Base-by-base conservation (phyloP, 2,329 filamentous ascomycete species). In the Arachnomyces sp. region DNA sequence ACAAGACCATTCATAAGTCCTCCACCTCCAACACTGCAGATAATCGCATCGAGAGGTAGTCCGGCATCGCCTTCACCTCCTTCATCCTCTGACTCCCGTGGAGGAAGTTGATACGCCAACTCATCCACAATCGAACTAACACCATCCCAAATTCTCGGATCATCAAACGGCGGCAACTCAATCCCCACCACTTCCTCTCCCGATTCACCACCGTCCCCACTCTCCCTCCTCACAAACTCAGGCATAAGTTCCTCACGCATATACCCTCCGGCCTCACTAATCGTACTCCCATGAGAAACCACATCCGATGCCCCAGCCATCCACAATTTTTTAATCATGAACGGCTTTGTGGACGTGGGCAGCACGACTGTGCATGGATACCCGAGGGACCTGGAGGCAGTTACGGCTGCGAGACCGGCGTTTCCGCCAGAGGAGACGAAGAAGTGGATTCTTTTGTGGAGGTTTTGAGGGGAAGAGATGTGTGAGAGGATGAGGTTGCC, bases 371-470 rank as follows among this genome's bases (percentile, higher is more conserved):
- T 90, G 57, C 78, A 80, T 1, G 77, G 79, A 29, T 77, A 73
- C 4, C 71, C 65, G 5, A 92, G 72, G 2, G 75, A 69, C 16
- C 69, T 67, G 9, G 86, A 83, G 1, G 86, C 83, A 35, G 78
- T 80, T 12, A 86, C 84, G 53, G 84, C 86, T 1, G 86, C 87
- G 3, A 94, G 76, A 1, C 87, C 87, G 2, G 87, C 87, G 56
- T 94, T 94, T 42, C 87, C 87, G 43, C 85, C 86, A 2, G 79
- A 85, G 9, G 82, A 84, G 55, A 77, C 83, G 67, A 86, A 92
- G 72, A 92, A 90, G 67, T 85, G 84, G 13, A 67, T 55, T 33
- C 69, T 64, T 42, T 67, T 64, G 56, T 59, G 61, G 40, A 51
- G 42, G 48, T 63, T 58, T 42, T 59, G 55, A 18, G 66, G 62